Percentiles rank a stretch among this genome's conserved stretches.
phyloP scores from a whole-genome alignment of 192 early-diverging fungal genomes.

The Coemansia sp. region DNA sequence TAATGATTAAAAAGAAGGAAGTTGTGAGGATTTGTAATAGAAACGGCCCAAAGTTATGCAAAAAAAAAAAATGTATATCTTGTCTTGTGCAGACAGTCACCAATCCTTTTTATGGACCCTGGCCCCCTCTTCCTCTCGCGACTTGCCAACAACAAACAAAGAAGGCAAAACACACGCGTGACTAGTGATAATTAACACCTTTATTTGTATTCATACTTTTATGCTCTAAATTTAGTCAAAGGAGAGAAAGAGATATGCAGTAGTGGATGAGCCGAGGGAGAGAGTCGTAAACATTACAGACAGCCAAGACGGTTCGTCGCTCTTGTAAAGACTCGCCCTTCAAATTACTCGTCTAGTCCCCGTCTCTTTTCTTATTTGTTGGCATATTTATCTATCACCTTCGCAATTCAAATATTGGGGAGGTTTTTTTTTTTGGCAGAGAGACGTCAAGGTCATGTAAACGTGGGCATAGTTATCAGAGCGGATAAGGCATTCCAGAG shows the following conservation, averaged over 20 bases:
- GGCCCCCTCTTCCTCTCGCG: neutral
- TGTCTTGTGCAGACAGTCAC: no score
- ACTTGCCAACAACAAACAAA: neutral
- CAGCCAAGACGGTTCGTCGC: neutral
- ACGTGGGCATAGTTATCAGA: neutral
- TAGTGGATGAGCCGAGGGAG: neutral
- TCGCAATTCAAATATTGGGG: slow-evolving; percentile 3
- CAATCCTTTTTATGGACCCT: neutral
- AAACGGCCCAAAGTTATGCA: no score
- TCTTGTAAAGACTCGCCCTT: neutral
- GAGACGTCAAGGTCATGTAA: neutral
- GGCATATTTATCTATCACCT: slow-evolving; percentile 2
- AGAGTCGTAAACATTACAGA: neutral
- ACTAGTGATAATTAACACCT: neutral
- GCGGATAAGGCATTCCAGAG: neutral
- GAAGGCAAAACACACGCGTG: neutral
- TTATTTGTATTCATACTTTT: neutral
- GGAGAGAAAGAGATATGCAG: neutral
- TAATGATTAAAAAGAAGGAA: no score
- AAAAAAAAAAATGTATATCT: no score
- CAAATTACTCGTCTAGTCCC: neutral
- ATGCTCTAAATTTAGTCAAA: neutral
- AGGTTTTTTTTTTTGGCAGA: neutral
- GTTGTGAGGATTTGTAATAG: no score
- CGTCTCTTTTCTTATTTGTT: neutral